Evolutionary conservation across 164 flowering plant species (phyloP).

Genomic region (Magnolia kwangsiensis): DNA sequence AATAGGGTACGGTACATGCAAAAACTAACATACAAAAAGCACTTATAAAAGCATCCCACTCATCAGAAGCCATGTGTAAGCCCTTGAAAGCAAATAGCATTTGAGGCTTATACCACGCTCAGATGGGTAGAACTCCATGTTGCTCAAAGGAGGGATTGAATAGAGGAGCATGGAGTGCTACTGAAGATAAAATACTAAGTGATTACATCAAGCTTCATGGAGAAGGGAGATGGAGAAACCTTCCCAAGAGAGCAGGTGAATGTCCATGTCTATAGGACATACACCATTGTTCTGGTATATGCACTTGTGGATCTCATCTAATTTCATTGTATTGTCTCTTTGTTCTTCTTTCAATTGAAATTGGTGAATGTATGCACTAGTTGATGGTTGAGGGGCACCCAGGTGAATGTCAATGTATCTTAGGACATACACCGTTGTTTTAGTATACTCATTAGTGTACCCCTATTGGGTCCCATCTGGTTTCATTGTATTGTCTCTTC

Average conservation of each 20-base stretch:
- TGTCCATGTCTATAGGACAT: background rate
- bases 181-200: conserved; percentile 26
- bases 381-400: too few relatives aligned
- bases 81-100: too few relatives aligned
- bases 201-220: conserved; percentile 28
- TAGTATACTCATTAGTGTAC: too few relatives aligned
- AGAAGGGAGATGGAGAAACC: conserved; percentile 30
- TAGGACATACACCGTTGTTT: too few relatives aligned
- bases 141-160: conserved; percentile 28
- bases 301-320: background rate
- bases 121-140: conserved; percentile 35
- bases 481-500: too few relatives aligned
- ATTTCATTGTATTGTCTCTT: background rate
- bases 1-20: background rate
- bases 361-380: too few relatives aligned
- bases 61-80: background rate
- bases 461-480: too few relatives aligned
- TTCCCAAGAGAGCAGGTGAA: conserved; percentile 32
- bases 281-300: conserved; percentile 12
- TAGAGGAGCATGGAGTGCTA: conserved; percentile 39
- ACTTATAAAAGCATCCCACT: background rate
- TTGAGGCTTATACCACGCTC: background rate
- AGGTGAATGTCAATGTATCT: too few relatives aligned
- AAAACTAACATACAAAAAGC: background rate
- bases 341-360: background rate